Evolutionary conservation across 2,329 filamentous ascomycete genomes (phyloP).

Genomic region (Metarhizium humberi): DNA sequence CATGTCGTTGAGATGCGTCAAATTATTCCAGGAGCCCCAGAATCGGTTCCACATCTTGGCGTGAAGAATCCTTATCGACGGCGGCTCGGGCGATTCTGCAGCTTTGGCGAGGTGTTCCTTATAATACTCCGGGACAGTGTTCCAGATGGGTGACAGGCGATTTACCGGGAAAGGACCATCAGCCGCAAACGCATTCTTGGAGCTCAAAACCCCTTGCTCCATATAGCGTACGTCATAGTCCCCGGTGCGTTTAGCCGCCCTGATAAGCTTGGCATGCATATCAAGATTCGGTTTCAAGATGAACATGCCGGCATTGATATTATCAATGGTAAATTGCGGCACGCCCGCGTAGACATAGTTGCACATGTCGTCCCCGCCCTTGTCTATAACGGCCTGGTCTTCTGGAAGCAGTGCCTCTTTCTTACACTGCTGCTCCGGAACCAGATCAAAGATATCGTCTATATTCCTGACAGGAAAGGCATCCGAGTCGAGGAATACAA

Average conservation of each 20-base stretch:
- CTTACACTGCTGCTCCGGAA: slow-evolving; percentile 1
- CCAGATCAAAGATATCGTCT: not conserved
- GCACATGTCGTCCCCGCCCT: slow-evolving; percentile 1
- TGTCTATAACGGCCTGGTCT: not conserved
- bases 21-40: slow-evolving; percentile 4
- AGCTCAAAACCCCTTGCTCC: slow-evolving; percentile 2
- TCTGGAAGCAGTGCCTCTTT: not conserved
- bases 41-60: slow-evolving; percentile 4
- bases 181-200: slow-evolving; percentile 1
- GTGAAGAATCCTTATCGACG: not conserved
- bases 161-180: slow-evolving; percentile 2
- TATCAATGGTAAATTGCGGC: slow-evolving; percentile 1
- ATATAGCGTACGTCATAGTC: slow-evolving; percentile 1
- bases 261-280: slow-evolving; percentile 2
- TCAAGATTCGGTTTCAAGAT: slow-evolving; percentile 2
- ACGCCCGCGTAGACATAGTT: slow-evolving; percentile 2
- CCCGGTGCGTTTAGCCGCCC: not conserved
- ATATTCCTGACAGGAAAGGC: slow-evolving; percentile 2
- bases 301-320: slow-evolving; percentile 4
- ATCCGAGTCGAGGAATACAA: slow-evolving; percentile 2
- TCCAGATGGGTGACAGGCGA: not conserved
- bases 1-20: slow-evolving; percentile 4
- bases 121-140: slow-evolving; percentile 1
- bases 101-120: not conserved
- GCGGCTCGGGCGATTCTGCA: not conserved